Conservation (phyloP, 192 early-diverging fungal genomes). For the Spinellus fusiger region DNA sequence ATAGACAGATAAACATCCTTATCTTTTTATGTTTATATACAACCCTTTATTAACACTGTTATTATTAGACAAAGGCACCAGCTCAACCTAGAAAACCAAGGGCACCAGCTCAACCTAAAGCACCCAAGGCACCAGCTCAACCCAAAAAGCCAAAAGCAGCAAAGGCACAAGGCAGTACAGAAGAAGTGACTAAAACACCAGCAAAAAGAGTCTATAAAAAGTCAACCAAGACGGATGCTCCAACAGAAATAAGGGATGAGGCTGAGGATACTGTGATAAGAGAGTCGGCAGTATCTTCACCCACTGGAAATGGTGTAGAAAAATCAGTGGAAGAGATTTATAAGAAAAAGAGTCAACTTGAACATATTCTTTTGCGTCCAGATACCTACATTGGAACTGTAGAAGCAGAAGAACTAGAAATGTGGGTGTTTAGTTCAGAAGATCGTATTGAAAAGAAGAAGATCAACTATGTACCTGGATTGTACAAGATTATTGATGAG, state of each 20-base stretch:
- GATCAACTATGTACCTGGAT: constrained; percentile 76
- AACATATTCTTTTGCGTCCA: constrained; percentile 91
- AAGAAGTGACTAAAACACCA: background rate
- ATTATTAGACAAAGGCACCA: background rate
- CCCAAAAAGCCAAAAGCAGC: background rate
- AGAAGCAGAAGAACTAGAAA: constrained; percentile 66
- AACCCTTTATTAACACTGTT: background rate
- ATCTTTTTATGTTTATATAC: too few relatives aligned
- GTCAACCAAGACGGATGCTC: background rate
- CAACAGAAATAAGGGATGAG: background rate
- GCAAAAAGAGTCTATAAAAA: constrained; percentile 1
- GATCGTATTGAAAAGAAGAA: constrained; percentile 58
- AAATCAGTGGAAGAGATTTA: constrained; percentile 80
- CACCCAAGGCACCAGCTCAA: background rate
- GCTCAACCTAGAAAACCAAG: constrained; percentile 1
- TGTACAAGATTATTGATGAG: constrained; percentile 99
- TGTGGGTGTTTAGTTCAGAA: constrained; percentile 84
- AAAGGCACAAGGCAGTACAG: background rate
- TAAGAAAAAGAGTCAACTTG: constrained; percentile 91
- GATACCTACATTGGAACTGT: constrained; percentile 96
- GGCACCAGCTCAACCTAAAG: background rate
- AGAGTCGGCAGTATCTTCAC: background rate
- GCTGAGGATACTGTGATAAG: background rate
- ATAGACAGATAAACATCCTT: too few relatives aligned
- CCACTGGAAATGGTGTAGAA: constrained; percentile 3